phyloP scores from a whole-genome alignment of 2,329 filamentous ascomycete genomes.

The Drechslerella coelobrocha region DNA sequence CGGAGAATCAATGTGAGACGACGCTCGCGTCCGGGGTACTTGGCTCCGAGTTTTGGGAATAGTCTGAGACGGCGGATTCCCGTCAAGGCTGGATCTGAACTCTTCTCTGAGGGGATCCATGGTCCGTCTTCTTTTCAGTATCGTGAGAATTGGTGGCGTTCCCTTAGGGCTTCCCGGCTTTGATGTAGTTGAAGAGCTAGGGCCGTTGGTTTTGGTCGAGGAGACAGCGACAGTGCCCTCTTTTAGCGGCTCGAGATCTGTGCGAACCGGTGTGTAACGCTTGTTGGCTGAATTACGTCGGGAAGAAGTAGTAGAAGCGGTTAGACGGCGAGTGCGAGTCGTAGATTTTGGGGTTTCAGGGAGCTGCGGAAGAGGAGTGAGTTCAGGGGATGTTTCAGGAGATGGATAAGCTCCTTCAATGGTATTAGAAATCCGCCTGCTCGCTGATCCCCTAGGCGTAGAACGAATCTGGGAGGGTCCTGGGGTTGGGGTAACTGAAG shows the following conservation, averaged over 20 bases:
- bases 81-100: slow-evolving; percentile 27
- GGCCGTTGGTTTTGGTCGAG: slow-evolving; percentile 18
- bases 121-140: slow-evolving; percentile 38
- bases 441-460: slow-evolving; percentile 13
- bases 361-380: slow-evolving; percentile 17
- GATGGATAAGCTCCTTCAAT: slow-evolving; percentile 47
- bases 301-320: slow-evolving; percentile 26
- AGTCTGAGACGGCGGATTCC: slow-evolving; percentile 11
- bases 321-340: slow-evolving; percentile 33
- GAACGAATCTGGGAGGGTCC: slow-evolving; percentile 15
- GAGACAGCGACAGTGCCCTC: slow-evolving; percentile 22
- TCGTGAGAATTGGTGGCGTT: slow-evolving; percentile 46
- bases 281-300: slow-evolving; percentile 18
- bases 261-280: slow-evolving; percentile 20
- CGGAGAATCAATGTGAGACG: slow-evolving; percentile 28
- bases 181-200: slow-evolving; percentile 30
- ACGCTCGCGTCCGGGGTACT: slow-evolving; percentile 21
- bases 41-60: slow-evolving; percentile 22
- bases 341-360: slow-evolving; percentile 37
- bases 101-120: slow-evolving; percentile 45
- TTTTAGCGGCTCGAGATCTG: slow-evolving; percentile 34
- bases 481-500: slow-evolving; percentile 20
- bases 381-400: slow-evolving; percentile 46
- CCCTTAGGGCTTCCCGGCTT: slow-evolving; percentile 42
- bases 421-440: slow-evolving; percentile 28